Evolutionary conservation across 768 basidiomycete genomes (phyloP), one percentile per base, ranked within the genome.

Genomic region (Suillus sp.): DNA sequence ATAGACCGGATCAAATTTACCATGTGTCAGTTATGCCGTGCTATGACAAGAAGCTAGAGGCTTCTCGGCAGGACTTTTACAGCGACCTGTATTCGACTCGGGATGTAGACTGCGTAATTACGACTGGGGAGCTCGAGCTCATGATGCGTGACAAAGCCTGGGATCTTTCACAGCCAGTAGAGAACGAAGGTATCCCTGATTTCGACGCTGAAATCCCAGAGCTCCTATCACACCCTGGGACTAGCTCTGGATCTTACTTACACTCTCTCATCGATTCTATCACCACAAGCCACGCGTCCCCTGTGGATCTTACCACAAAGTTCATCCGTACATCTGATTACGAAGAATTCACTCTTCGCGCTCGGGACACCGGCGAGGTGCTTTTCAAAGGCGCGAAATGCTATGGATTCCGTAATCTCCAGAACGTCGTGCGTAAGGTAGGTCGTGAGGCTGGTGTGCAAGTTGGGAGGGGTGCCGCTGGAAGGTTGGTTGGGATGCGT

Each of bases 11-110:
- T 70, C 82, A 93, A 68, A 85, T 99, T 51, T 99, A 99, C 72
- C 97, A 99, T 71, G 95, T 99, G 60, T 85, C 94, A 0, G 95
- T 98, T 58, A 99, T 99, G 96, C 96, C 97, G 0, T 99, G 97
- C 76, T 99, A 99, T 77, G 97, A 99, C 83, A 99, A 99, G 79
- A 99, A 99, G 73, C 87, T 99, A 18, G 97, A 99, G 77, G 97
- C 97, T 0, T 98, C 96, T 10, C 85, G 97, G 32, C 85, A 88
- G 54, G 96, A 99, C 72, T 99, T 99, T 72, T 94, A 93, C 72
- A 87, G 89, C 65, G 88, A 90, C 9, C 68, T 84, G 1, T 90
- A 93, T 75, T 81, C 89, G 43, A 95, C 94, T 11, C 82, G 96
- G 61, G 96, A 99, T 68, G 93, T 98, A 51, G 97, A 99, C 76